Base-by-base conservation (phyloP, 1,284 basidiomycete species). In the Tetrapyrgos nigripes region DNA sequence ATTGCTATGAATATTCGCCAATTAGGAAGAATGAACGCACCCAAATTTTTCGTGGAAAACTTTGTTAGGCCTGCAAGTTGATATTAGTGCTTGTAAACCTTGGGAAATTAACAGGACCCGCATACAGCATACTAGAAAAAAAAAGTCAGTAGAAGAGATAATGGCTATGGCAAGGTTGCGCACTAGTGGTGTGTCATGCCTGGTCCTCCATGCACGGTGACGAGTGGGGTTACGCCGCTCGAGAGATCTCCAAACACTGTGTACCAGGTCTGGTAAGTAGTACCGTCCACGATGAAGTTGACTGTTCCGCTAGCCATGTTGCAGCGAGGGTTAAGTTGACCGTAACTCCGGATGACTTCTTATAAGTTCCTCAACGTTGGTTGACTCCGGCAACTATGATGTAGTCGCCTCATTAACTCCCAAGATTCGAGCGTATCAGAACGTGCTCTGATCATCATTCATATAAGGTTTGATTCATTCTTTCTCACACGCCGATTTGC, bases 251-350 rank as follows among this genome's bases (percentile, higher is more conserved):
- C 78, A 48, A 71, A 64, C 50, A 77, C 52, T 56, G 71, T 74
- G 71, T 78, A 79, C 70, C 75, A 78, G 5, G 79, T 80, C 57
- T 76, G 68, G 68, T 70, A 79, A 3, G 68, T 65, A 63, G 74
- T 73, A 19, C 64, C 68, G 10, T 68, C 71, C 9, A 56, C 58
- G 19, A 55, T 26, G n/a, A 64, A 65, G 21, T 43, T 45, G 27
- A 62, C 37, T 21, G 50, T 62, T 56, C 46, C 53, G 17, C 51
- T 52, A 14, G n/a, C n/a, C n/a, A n/a, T n/a, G n/a, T n/a, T n/a
- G n/a, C n/a, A n/a, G n/a, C n/a, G n/a, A n/a, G n/a, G n/a, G n/a
- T n/a, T n/a, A n/a, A n/a, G n/a, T n/a, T n/a, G n/a, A n/a, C n/a
- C n/a, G n/a, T n/a, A n/a, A n/a, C n/a, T n/a, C n/a, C n/a, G n/a